Percentiles rank a stretch among this genome's conserved stretches.
These are phyloP conservation scores for Diddensiella transvaalensis DNA, from an alignment of 805 yeast species.

Conservation along the genomic window DNA sequence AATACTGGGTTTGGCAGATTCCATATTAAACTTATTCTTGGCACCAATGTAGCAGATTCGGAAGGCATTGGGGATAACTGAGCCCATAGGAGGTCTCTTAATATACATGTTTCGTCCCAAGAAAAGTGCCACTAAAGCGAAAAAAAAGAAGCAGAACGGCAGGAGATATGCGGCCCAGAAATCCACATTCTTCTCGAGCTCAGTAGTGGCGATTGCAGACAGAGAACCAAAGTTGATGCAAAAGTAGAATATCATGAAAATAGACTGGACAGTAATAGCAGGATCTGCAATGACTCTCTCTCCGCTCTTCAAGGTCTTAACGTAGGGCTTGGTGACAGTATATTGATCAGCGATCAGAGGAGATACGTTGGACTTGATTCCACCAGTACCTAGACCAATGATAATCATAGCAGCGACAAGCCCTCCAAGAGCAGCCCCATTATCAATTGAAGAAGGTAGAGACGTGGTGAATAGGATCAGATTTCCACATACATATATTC, in stretches of 20 bases:
- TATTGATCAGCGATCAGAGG: constrained; percentile 74
- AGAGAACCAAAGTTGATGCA: constrained; percentile 74
- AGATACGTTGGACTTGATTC: constrained; percentile 73
- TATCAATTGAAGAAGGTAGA: constrained; percentile 51
- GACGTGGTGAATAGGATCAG: constrained; percentile 67
- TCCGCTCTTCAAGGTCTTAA: constrained; percentile 57
- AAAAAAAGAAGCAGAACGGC: constrained; percentile 64
- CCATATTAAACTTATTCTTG: constrained; percentile 47
- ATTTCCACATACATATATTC: constrained; percentile 58
- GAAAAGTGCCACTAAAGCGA: constrained; percentile 52
- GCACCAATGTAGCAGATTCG: constrained; percentile 42
- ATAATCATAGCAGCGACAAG: constrained; percentile 52
- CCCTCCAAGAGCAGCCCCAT: constrained; percentile 57
- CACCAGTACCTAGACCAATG: constrained; percentile 77
- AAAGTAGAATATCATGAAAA: constrained; percentile 72
- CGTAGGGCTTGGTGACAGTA: constrained; percentile 56
- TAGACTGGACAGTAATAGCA: constrained; percentile 64
- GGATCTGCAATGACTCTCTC: constrained; percentile 69
- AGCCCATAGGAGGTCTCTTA: constrained; percentile 58
- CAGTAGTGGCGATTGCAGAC: constrained; percentile 73
- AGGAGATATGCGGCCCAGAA: constrained; percentile 64
- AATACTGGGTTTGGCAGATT: constrained; percentile 55
- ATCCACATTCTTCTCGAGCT: constrained; percentile 61
- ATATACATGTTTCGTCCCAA: constrained; percentile 54
- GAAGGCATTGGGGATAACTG: constrained; percentile 55